A percentile compares a stretch with the other conserved stretches of the same genome.
phyloP scores from a whole-genome alignment of 768 basidiomycete genomes.

The Tulasnella sp. region DNA sequence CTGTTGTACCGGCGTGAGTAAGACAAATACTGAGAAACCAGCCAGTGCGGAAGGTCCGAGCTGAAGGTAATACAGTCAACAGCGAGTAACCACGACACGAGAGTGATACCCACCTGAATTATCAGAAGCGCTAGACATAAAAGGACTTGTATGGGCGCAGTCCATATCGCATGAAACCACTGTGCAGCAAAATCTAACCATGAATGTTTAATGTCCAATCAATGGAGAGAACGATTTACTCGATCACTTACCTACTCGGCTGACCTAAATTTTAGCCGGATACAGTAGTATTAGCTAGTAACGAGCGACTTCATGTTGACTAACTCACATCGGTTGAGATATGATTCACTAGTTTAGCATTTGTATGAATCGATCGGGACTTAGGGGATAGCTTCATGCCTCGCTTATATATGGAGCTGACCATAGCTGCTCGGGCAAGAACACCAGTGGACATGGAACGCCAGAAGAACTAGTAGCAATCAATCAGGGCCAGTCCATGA shows the following conservation, averaged over 20 bases:
- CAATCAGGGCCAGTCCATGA: neutral
- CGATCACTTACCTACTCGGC: conserved; percentile 4
- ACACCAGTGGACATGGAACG: conserved; percentile 55
- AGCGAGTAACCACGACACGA: conserved; percentile 19
- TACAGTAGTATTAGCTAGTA: neutral
- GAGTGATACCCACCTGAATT: conserved; percentile 1
- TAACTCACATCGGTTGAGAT: conserved; percentile 49
- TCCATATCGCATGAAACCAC: conserved; percentile 39
- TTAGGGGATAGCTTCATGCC: conserved; percentile 52
- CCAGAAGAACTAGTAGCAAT: conserved; percentile 47
- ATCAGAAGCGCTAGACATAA: conserved; percentile 67
- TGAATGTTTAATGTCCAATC: conserved; percentile 17
- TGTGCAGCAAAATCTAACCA: conserved; percentile 38
- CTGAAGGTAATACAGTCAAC: conserved; percentile 27
- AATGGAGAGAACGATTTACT: neutral
- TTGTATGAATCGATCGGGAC: conserved; percentile 48
- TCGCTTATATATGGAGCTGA: conserved; percentile 57
- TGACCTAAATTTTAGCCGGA: conserved; percentile 1
- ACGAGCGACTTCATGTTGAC: neutral
- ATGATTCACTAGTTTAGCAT: conserved; percentile 46
- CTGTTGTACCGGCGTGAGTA: conserved; percentile 63
- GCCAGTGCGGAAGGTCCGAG: conserved; percentile 49
- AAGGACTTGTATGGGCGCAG: conserved; percentile 50
- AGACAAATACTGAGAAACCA: conserved; percentile 48
- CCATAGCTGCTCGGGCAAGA: conserved; percentile 50